These are phyloP conservation scores for Leersia perrieri DNA, from an alignment of 176 grass and related monocot species.

Conservation along the genomic window DNA sequence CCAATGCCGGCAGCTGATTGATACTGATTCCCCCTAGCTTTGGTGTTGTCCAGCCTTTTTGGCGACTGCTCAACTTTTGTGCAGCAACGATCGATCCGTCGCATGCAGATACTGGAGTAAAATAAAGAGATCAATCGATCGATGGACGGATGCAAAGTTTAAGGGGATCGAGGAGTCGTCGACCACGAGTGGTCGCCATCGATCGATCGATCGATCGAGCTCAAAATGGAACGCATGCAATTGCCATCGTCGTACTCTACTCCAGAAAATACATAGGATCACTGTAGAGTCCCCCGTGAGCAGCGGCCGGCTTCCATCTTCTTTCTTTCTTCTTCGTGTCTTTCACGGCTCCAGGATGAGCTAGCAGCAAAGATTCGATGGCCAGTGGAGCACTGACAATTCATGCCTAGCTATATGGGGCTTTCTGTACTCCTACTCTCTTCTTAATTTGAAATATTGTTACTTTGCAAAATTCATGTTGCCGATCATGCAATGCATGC, in stretches of 20 bases:
- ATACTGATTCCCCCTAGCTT: neutral
- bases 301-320: too few species aligned
- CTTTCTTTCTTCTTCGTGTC: neutral
- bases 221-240: conserved; percentile 29
- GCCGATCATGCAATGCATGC: too few species aligned
- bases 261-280: too few species aligned
- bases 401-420: too few species aligned
- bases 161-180: neutral
- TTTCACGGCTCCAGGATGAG: neutral
- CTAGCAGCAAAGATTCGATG: too few species aligned
- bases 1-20: neutral
- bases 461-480: too few species aligned
- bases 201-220: neutral
- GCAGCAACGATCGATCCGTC: neutral
- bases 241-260: neutral
- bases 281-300: too few species aligned
- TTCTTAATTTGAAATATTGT: too few species aligned
- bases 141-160: neutral
- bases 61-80: conserved; percentile 23
- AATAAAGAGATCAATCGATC: too few species aligned
- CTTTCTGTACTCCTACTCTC: too few species aligned
- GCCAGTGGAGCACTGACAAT: too few species aligned
- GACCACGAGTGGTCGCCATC: neutral
- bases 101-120: too few species aligned
- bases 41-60: neutral